Conservation (phyloP, 2,329 filamentous ascomycete genomes). For the Aspergillus terreus region DNA sequence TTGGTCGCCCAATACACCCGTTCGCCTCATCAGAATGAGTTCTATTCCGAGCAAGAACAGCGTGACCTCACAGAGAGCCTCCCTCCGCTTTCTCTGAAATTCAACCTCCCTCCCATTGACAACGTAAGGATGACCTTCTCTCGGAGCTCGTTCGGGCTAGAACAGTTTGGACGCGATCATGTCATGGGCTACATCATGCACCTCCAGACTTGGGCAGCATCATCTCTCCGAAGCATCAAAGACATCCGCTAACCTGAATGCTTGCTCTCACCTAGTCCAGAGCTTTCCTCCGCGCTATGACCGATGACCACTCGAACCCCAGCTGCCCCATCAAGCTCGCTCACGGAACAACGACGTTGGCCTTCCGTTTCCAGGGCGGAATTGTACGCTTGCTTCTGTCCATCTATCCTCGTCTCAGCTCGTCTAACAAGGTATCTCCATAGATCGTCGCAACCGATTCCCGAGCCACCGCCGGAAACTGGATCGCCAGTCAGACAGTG, state of each 20-base stretch:
- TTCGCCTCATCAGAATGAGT: conserved; percentile 70
- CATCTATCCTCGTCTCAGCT: not conserved
- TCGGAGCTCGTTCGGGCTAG: too few species aligned
- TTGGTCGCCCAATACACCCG: conserved; percentile 90
- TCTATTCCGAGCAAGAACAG: conserved; percentile 67
- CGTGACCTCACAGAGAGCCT: conserved; percentile 68
- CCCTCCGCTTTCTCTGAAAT: conserved; percentile 82
- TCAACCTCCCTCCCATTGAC: conserved; percentile 88
- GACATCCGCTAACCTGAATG: conserved; percentile 11
- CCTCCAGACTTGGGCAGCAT: not conserved
- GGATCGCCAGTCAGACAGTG: conserved; percentile 99
- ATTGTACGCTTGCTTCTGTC: conserved; percentile 51
- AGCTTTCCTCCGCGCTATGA: conserved; percentile 92
- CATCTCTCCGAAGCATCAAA: not conserved
- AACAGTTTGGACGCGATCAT: not conserved
- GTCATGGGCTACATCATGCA: not conserved
- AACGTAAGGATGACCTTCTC: conserved; percentile 57
- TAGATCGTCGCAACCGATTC: conserved; percentile 93
- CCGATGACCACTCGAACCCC: conserved; percentile 95
- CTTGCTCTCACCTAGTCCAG: conserved; percentile 59
- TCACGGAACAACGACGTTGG: conserved; percentile 95
- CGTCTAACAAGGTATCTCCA: not conserved
- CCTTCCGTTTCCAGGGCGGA: conserved; percentile 96
- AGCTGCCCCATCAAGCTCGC: conserved; percentile 98
- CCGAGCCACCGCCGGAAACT: conserved; percentile 93